Base-by-base conservation (phyloP, 306 rosid species). In the Astragalus glycyphyllos region DNA sequence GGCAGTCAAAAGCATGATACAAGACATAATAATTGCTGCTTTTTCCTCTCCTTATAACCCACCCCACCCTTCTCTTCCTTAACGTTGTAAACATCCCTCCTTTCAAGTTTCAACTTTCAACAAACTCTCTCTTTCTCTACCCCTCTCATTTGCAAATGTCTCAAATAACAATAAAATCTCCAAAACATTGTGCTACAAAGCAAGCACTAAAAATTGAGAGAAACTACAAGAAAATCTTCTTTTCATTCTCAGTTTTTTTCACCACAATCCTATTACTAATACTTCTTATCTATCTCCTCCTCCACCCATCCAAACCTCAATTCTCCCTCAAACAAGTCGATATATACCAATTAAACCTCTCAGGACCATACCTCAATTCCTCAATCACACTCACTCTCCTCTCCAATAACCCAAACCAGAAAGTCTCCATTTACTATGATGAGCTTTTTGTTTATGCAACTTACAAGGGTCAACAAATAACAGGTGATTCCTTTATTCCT, bases 401-500 rank as follows among this genome's bases (percentile, higher is more conserved):
- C 15, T 85, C 97, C 31, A 86, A 79, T 47, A 95, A 95, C 65
- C 97, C 96, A 8, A 95, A 95, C 67, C 88, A 89, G 69, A 89
- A 86, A 77, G 83, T 91, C 12, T 86, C 91, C 58, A 83, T 95
- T 26, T 91, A 81, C 92, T 95, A 83, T n/a, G 97, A 95, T 10
- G 91, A 87, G 65, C 57, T 95, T 8, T 74, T 77, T 20, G 87
- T 87, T 1, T 87, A 89, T 71, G 96, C 92, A 2, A 58, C 68
- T 38, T 95, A 95, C 77, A 89, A 89, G 55, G 89, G 87, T 3
- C 96, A 95, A 8, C 95, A 82, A 76, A 91, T 95, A 15, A 95
- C 99, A 0, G 62, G 74, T 29, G 79, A 82, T 4, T 74, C 91
- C 6, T 67, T 86, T 68, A 70, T 95, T 5, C 97, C 92, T 54